Evolutionary conservation across 2,329 filamentous ascomycete genomes (phyloP), one percentile per base, ranked within the genome.

Genomic region (Trichoderma sp.): DNA sequence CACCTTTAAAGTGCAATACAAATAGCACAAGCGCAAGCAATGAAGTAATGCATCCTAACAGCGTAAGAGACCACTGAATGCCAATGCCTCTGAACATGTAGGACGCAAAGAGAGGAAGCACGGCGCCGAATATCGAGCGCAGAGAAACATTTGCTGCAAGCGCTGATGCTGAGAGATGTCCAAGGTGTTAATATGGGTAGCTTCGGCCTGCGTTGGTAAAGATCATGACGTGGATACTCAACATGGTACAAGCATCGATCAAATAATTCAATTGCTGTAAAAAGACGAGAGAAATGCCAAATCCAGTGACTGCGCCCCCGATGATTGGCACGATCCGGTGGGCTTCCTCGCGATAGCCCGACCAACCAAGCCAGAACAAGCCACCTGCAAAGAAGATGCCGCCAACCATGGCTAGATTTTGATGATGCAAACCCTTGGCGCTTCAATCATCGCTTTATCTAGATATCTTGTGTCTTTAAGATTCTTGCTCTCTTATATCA

Each of bases 81-180:
- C 60, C 46, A 49, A 64, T 64, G 26, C 30, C 60, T 37, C 54
- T 54, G n/a, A 64, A 54, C 46, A 64, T 54, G 24, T 54, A 64
- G 6, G 30, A 34, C 4, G 60, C 30, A 32, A 64, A 64, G n/a
- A 64, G 46, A 39, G 46, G 60, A 16, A 64, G 39, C 2, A 64
- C 32, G 7, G 60, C 60, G 11, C 60, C 60, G 34, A 39, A 39
- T 54, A 54, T 18, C 3, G 60, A 64, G 18, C 60, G n/a, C 10
- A 64, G 30, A 54, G 39, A 64, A 5, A 49, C 52, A 28, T 54
- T 64, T 3, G 60, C 46, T n/a, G 30, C 60, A 1, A 54, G 30
- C 5, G 46, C 59, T 16, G 60, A 64, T 24, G 46, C 46, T n/a
- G 60, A 46, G 24, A 64, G 49, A 46, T 64, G 52, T 5, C 54